Percentiles rank a stretch among this genome's conserved stretches.
Evolutionary conservation across 805 yeast species (phyloP).

Genomic region (Hanseniaspora mollemarum): DNA sequence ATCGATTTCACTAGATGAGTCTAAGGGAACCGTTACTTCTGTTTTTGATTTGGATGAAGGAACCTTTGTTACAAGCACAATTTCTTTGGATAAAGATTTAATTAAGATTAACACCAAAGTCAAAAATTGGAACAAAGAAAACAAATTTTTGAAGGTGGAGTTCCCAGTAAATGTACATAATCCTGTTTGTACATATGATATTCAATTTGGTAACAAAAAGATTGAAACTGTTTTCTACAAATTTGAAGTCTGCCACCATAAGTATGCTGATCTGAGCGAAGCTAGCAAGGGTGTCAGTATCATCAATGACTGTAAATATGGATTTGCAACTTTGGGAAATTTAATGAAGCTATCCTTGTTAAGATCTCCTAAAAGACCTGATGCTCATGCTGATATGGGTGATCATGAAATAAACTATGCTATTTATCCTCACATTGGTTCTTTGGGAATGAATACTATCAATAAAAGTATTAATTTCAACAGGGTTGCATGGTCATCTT

Average conservation of each 20-base stretch:
- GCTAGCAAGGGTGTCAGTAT: slow-evolving; percentile 76
- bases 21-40: slow-evolving; percentile 30
- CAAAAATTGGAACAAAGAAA: slow-evolving; percentile 70
- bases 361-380: slow-evolving; percentile 91
- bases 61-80: slow-evolving; percentile 54
- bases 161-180: slow-evolving; percentile 77
- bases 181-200: slow-evolving; percentile 77
- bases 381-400: slow-evolving; percentile 91
- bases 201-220: slow-evolving; percentile 83
- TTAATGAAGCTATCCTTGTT: slow-evolving; percentile 73
- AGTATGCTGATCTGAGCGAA: slow-evolving; percentile 85
- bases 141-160: slow-evolving; percentile 84
- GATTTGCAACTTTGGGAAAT: slow-evolving; percentile 89
- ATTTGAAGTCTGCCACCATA: slow-evolving; percentile 90
- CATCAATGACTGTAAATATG: slow-evolving; percentile 77
- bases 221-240: slow-evolving; percentile 92
- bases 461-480: slow-evolving; percentile 72
- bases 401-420: slow-evolving; percentile 72
- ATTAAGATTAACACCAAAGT: slow-evolving; percentile 50
- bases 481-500: slow-evolving; percentile 29
- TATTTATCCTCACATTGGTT: slow-evolving; percentile 68
- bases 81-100: slow-evolving; percentile 44
- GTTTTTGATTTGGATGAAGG: slow-evolving; percentile 36
- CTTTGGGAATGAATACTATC: slow-evolving; percentile 52
- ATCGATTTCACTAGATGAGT: slow-evolving; percentile 28